phyloP scores from a whole-genome alignment of 208 protist genomes.

The Leishmania amazonensis region DNA sequence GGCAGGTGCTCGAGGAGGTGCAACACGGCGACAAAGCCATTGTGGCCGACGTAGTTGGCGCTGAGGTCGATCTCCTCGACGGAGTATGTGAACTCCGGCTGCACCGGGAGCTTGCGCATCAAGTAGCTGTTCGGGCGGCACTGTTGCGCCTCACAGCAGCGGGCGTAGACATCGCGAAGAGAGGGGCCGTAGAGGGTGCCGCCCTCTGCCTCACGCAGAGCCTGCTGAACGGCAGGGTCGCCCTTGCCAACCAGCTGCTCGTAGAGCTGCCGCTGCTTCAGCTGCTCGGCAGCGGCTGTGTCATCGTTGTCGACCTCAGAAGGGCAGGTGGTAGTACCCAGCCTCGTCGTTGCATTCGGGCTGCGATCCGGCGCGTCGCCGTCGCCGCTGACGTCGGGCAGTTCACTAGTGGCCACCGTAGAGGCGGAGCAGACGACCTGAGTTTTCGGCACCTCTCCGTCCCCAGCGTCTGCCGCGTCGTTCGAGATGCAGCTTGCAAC shows the following conservation, averaged over 20 bases:
- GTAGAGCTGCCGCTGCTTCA: constrained; percentile 27
- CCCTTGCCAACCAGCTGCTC: constrained; percentile 31
- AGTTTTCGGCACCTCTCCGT: neutral
- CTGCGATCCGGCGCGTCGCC: neutral
- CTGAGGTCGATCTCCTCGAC: constrained; percentile 88
- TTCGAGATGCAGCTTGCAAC: neutral
- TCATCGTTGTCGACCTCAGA: neutral
- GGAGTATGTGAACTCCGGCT: constrained; percentile 69
- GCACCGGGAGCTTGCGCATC: constrained; percentile 74
- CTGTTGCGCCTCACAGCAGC: constrained; percentile 78
- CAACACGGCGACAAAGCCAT: constrained; percentile 84
- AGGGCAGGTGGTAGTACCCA: neutral
- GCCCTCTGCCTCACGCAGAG: constrained; percentile 43
- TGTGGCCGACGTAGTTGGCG: constrained; percentile 90
- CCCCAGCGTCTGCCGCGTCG: neutral
- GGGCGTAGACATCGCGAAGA: constrained; percentile 81
- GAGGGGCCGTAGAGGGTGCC: constrained; percentile 64
- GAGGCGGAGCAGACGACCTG: neutral
- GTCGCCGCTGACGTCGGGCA: neutral
- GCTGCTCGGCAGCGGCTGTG: constrained; percentile 1
- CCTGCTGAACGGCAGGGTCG: constrained; percentile 36
- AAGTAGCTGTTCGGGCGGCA: constrained; percentile 91
- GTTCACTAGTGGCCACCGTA: neutral
- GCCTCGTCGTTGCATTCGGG: neutral
- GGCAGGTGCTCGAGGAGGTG: constrained; percentile 78